Conservation (phyloP, 345 rosid species). For the Noccaea bulbosa region DNA sequence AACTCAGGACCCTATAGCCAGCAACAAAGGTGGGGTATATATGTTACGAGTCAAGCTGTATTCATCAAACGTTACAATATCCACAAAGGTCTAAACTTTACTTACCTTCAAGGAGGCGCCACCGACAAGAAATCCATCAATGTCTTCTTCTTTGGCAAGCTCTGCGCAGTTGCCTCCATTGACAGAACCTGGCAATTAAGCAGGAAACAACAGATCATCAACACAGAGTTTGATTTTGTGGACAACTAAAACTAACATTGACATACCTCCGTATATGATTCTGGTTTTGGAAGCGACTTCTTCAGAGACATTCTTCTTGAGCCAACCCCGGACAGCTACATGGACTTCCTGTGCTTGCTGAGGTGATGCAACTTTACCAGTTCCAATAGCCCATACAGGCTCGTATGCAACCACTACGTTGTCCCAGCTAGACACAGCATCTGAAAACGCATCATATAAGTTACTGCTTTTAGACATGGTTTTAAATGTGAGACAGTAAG, state of each 20-base stretch:
- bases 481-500: not conserved
- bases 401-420: conserved; percentile 90
- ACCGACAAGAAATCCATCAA: conserved; percentile 97
- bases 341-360: conserved; percentile 97
- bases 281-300: conserved; percentile 94
- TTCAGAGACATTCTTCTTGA: conserved; percentile 79
- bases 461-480: conserved; percentile 25
- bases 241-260: not conserved
- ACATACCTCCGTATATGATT: conserved; percentile 92
- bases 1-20: conserved; percentile 85
- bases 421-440: conserved; percentile 92
- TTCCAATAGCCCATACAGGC: conserved; percentile 99
- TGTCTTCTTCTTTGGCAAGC: conserved; percentile 95
- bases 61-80: conserved; percentile 9
- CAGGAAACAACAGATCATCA: not conserved
- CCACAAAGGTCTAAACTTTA: conserved; percentile 10
- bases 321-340: conserved; percentile 90
- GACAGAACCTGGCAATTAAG: conserved; percentile 70
- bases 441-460: conserved; percentile 41
- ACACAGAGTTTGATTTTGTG: not conserved
- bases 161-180: conserved; percentile 91
- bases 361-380: conserved; percentile 96
- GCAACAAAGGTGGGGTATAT: conserved; percentile 6
- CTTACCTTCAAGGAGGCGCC: conserved; percentile 98
- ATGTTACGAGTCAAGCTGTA: conserved; percentile 1